Conservation (phyloP, 179 eudicot species). For the Patellifolia procumbens region DNA sequence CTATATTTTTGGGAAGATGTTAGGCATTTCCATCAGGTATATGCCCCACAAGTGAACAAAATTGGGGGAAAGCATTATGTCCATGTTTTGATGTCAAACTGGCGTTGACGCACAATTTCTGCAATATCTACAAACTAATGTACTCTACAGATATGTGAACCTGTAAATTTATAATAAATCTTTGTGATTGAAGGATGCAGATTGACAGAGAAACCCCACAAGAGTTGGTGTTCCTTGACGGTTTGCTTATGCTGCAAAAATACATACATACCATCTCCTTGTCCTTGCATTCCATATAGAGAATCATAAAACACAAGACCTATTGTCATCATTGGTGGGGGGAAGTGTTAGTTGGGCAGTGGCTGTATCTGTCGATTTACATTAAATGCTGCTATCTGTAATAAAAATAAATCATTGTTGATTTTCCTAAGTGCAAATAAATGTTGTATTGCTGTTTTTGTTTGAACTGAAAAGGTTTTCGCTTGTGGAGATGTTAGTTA, state of each 20-base stretch:
- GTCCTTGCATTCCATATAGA: background rate
- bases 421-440: background rate
- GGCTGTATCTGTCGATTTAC: background rate
- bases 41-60: slow-evolving; percentile 11
- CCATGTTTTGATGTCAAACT: background rate
- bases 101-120: background rate
- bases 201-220: background rate
- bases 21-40: slow-evolving; percentile 90
- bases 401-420: background rate
- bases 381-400: background rate
- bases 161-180: background rate
- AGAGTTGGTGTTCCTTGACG: background rate
- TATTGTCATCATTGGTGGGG: background rate
- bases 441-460: background rate
- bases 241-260: background rate
- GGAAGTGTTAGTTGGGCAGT: background rate
- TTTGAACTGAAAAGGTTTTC: background rate
- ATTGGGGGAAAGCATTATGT: background rate
- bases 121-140: background rate
- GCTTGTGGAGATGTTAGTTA: background rate
- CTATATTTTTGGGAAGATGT: slow-evolving; percentile 96
- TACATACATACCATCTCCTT: background rate
- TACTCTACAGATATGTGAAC: background rate
- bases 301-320: background rate
- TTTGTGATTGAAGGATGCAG: background rate